Evolutionary conservation across 495 filamentous ascomycete species (phyloP).

Genomic region (Penicillium coffeae): DNA sequence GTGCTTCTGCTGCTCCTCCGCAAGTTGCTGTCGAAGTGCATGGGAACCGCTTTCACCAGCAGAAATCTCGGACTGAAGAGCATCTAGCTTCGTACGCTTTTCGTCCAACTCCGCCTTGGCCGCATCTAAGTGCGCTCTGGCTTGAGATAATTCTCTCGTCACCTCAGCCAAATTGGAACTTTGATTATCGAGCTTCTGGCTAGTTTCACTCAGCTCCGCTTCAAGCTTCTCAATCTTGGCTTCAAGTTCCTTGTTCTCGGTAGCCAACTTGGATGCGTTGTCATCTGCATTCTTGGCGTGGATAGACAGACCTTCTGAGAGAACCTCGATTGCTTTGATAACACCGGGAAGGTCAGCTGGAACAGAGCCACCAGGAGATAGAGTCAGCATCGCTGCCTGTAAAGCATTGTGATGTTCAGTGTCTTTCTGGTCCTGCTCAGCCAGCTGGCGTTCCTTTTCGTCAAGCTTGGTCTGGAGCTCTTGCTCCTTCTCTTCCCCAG

Average conservation of each 20-base stretch:
- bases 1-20: constrained; percentile 64
- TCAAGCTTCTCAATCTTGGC: constrained; percentile 44
- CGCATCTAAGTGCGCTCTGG: constrained; percentile 53
- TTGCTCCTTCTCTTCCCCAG: constrained; percentile 8
- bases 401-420: constrained; percentile 53
- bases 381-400: constrained; percentile 55
- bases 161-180: constrained; percentile 37
- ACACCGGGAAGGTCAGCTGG: constrained; percentile 58
- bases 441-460: constrained; percentile 44
- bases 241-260: constrained; percentile 47
- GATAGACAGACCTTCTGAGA: constrained; percentile 52
- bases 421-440: constrained; percentile 48
- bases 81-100: constrained; percentile 59
- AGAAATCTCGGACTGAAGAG: constrained; percentile 63
- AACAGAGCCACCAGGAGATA: constrained; percentile 52
- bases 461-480: constrained; percentile 36
- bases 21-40: constrained; percentile 64
- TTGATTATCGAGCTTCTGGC: constrained; percentile 44
- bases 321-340: constrained; percentile 59
- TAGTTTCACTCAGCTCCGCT: constrained; percentile 33
- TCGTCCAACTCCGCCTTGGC: constrained; percentile 63
- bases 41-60: constrained; percentile 79
- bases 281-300: constrained; percentile 41
- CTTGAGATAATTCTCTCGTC: constrained; percentile 45
- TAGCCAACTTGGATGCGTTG: constrained; percentile 28